Base-by-base conservation (phyloP, 2,329 filamentous ascomycete genomes). In the Ophidiomyces ophidiicola region DNA sequence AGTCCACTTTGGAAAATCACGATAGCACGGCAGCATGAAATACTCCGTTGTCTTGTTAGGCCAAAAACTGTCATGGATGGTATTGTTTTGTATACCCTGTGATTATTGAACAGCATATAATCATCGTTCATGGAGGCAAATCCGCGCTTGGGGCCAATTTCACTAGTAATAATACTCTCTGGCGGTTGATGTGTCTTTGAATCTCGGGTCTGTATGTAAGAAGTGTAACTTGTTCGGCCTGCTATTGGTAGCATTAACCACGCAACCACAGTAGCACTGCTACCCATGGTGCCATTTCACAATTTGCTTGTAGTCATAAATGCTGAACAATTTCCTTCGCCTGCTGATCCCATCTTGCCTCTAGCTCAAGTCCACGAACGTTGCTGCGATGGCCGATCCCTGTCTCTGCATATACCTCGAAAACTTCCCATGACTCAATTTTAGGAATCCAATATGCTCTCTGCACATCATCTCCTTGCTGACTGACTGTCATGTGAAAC, bases 281-380 rank as follows among this genome's bases (percentile, higher is more conserved):
- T 52, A 3, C 64, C 64, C 59, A 68, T 59, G 1, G 58, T 58
- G 1, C 64, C 65, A 48, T 68, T 68, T 64, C 65, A 68, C 64
- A 63, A 68, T 49, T 69, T 68, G 44, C 59, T 66, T 4, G 65
- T 60, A 1, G 65, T 67, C 12, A 68, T 46, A 33, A 59, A 45
- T 68, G 64, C 6, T 68, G 54, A 23, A 62, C 52, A 42, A 69
- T 68, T 14, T 64, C 57, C 37, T 62, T 60, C n/a, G 50, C 53
- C 21, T 55, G 50, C 2, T 59, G 56, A 42, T 66, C 57, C 60
- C 62, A 68, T 32, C 49, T 60, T 3, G 65, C 64, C 21, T 58
- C 51, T 6, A 59, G 62, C 39, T 68, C 64, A 6, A 68, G 44
- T 1, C 64, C 64, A 28, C 61, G 52, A 6, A 68, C 64, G 41